Percentiles rank a stretch among this genome's conserved stretches.
Conservation (phyloP, 2,329 filamentous ascomycete species). For the Tolypocladium capitatum region DNA sequence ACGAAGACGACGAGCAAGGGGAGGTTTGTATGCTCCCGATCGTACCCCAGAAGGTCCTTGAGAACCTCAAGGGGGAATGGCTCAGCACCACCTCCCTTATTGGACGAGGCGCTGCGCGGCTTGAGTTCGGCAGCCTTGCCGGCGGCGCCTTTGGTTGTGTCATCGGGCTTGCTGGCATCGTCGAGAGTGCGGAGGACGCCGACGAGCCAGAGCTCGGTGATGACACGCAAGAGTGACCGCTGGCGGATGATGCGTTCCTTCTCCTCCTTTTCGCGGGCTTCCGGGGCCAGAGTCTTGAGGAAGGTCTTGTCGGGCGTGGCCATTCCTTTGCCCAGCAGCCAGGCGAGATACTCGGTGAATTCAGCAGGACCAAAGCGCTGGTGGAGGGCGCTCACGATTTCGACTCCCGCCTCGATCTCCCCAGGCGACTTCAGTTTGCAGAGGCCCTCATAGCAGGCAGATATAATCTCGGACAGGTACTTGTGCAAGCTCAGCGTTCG, state of each 20-base stretch:
- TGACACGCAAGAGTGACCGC: slow-evolving; percentile 72
- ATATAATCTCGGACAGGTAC: slow-evolving; percentile 93
- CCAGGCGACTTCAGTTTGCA: slow-evolving; percentile 81
- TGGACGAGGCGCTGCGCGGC: slow-evolving; percentile 33
- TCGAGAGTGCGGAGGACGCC: slow-evolving; percentile 73
- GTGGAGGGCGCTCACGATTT: slow-evolving; percentile 89
- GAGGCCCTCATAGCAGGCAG: slow-evolving; percentile 86
- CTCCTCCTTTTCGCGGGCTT: slow-evolving; percentile 87
- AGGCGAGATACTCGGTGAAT: slow-evolving; percentile 84
- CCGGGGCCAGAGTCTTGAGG: slow-evolving; percentile 64
- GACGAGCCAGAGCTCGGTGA: slow-evolving; percentile 93
- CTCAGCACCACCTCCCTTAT: slow-evolving; percentile 56
- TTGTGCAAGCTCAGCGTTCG: slow-evolving; percentile 84
- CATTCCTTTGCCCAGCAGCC: slow-evolving; percentile 83
- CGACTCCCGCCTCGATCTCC: slow-evolving; percentile 85
- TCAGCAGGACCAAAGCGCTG: slow-evolving; percentile 84
- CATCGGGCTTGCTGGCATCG: slow-evolving; percentile 48
- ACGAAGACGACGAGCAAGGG: slow-evolving; percentile 90
- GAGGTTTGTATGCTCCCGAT: slow-evolving; percentile 82
- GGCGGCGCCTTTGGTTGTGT: slow-evolving; percentile 46
- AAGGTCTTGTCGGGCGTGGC: slow-evolving; percentile 77
- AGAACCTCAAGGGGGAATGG: slow-evolving; percentile 96
- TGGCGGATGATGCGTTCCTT: slow-evolving; percentile 84
- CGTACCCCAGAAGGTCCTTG: slow-evolving; percentile 88
- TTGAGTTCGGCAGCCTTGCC: slow-evolving; percentile 50